Percentiles rank a stretch among this genome's conserved stretches.
Conservation (phyloP, 495 filamentous ascomycete species). For the Aspergillus affinis region DNA sequence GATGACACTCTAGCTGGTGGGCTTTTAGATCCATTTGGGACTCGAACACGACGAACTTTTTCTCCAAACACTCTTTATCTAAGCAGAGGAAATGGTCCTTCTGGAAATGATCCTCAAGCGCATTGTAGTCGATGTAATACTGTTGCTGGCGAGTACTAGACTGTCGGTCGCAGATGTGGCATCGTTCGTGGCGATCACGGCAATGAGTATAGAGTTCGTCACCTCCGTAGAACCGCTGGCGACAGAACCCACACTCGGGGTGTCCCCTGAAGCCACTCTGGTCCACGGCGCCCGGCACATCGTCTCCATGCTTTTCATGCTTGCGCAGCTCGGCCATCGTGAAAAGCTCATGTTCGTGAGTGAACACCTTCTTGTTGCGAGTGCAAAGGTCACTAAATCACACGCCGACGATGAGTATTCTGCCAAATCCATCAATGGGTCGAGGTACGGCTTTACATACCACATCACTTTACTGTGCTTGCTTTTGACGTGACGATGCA, state of each 20-base stretch:
- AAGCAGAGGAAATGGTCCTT: conserved; percentile 83
- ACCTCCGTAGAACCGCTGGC: conserved; percentile 87
- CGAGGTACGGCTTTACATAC: conserved; percentile 37
- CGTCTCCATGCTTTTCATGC: conserved; percentile 89
- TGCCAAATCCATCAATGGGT: not conserved
- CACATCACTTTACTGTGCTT: conserved; percentile 89
- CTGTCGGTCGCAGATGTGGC: conserved; percentile 85
- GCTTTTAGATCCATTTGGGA: conserved; percentile 91
- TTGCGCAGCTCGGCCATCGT: conserved; percentile 73
- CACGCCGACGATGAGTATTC: not conserved
- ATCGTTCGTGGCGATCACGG: conserved; percentile 87
- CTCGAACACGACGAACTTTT: conserved; percentile 97
- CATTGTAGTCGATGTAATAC: conserved; percentile 86
- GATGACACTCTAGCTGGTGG: conserved; percentile 76
- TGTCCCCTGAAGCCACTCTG: conserved; percentile 97
- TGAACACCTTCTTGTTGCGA: conserved; percentile 95
- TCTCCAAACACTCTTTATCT: conserved; percentile 86
- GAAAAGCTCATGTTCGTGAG: conserved; percentile 96
- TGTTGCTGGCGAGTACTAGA: conserved; percentile 69
- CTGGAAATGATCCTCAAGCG: conserved; percentile 80
- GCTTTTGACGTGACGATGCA: conserved; percentile 84
- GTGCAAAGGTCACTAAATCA: conserved; percentile 75
- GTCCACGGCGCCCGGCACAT: conserved; percentile 83
- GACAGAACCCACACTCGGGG: conserved; percentile 91
- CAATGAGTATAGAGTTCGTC: conserved; percentile 96